phyloP scores from a whole-genome alignment of 2,329 filamentous ascomycete species.

The Fusarium anthophilum region DNA sequence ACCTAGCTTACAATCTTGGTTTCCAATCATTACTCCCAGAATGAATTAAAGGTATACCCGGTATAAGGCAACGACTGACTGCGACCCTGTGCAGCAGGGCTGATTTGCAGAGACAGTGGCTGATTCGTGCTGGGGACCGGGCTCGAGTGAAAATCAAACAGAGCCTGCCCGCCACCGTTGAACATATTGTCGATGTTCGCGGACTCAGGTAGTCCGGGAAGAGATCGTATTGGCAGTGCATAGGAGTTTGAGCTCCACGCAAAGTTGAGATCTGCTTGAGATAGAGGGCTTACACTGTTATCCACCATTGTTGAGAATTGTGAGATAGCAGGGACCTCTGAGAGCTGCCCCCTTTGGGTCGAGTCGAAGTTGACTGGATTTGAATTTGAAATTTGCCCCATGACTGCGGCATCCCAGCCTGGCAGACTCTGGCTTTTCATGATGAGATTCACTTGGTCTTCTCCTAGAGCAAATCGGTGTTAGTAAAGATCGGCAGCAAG shows the following conservation, averaged over 20 bases:
- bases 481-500: accelerated
- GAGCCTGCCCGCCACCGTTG: background rate
- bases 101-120: too few species aligned
- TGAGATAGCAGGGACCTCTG: background rate
- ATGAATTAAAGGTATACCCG: background rate
- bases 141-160: background rate
- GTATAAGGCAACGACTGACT: background rate
- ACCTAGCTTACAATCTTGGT: background rate
- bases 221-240: background rate
- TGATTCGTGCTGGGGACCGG: background rate
- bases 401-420: background rate
- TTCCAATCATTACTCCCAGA: background rate
- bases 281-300: background rate
- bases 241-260: background rate
- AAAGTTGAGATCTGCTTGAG: background rate
- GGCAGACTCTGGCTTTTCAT: background rate
- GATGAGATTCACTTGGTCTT: background rate
- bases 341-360: background rate
- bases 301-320: background rate
- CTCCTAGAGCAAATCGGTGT: background rate
- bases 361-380: background rate
- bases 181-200: background rate
- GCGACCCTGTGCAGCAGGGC: background rate
- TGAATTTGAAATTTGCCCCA: background rate
- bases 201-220: background rate